phyloP scores from a whole-genome alignment of 2,329 filamentous ascomycete genomes.

The Furcasterigmium furcatum region DNA sequence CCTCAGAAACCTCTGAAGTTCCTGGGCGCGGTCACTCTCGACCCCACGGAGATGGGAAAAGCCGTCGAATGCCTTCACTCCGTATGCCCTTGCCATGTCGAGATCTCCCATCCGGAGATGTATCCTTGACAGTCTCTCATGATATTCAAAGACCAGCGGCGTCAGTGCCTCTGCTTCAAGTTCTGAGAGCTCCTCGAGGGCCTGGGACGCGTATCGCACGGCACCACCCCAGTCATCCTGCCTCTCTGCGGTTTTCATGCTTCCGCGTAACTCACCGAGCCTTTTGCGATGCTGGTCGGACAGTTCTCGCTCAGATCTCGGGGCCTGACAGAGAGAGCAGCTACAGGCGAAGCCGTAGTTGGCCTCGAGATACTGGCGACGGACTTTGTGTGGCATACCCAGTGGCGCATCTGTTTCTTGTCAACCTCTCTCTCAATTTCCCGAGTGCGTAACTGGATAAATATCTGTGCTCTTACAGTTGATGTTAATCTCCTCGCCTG shows the following conservation, averaged over 20 bases:
- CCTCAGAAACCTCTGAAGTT: too few relatives aligned
- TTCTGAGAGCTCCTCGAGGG: background rate
- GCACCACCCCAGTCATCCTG: background rate
- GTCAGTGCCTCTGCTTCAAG: conserved; percentile 1
- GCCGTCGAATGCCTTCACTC: too few relatives aligned
- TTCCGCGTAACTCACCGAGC: background rate
- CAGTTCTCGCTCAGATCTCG: background rate
- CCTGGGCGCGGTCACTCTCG: too few relatives aligned
- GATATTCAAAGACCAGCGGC: conserved; percentile 14
- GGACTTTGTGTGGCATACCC: conserved; percentile 1
- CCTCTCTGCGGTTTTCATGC: background rate
- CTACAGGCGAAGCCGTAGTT: conserved; percentile 2
- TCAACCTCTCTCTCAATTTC: background rate
- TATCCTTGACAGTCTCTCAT: background rate
- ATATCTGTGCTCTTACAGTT: conserved; percentile 20
- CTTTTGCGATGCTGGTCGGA: background rate
- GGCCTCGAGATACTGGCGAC: background rate
- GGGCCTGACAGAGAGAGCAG: background rate
- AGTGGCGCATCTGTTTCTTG: conserved; percentile 1
- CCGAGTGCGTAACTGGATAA: background rate
- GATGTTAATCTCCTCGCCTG: conserved; percentile 28
- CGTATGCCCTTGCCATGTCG: too few relatives aligned
- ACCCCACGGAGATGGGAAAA: too few relatives aligned
- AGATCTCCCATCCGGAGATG: background rate
- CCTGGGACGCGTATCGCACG: background rate